These are phyloP conservation scores for Lumnitzera littorea DNA, from an alignment of 345 rosid species.

Conservation along the genomic window DNA sequence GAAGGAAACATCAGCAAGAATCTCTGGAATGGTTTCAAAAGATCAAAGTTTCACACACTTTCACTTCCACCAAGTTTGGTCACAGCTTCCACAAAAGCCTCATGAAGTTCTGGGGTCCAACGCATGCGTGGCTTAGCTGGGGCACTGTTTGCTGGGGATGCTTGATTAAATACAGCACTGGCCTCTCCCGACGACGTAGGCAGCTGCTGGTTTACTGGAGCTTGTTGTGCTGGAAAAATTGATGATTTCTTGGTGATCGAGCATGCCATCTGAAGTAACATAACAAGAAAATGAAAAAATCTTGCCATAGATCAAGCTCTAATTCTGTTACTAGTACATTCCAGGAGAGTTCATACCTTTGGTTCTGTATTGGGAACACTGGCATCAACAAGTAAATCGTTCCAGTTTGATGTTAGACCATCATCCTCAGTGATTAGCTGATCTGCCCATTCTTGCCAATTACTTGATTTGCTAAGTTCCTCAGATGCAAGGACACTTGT, in stretches of 20 bases:
- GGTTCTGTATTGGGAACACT: slow-evolving; percentile 39
- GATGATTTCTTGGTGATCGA: slow-evolving; percentile 38
- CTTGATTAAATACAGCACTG: slow-evolving; percentile 30
- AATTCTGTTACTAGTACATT: not conserved
- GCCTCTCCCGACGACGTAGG: slow-evolving; percentile 50
- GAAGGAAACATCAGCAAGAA: slow-evolving; percentile 7
- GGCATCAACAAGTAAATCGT: slow-evolving; percentile 51
- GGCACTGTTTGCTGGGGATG: slow-evolving; percentile 49
- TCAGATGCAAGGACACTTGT: slow-evolving; percentile 38
- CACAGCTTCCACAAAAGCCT: slow-evolving; percentile 88
- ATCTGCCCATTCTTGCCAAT: slow-evolving; percentile 87
- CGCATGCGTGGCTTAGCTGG: slow-evolving; percentile 82
- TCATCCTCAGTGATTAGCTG: slow-evolving; percentile 69
- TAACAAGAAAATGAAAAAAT: slow-evolving; percentile 15
- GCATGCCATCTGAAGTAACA: slow-evolving; percentile 43
- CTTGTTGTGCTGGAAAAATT: slow-evolving; percentile 29
- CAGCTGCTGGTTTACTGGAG: slow-evolving; percentile 35
- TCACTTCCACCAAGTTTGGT: slow-evolving; percentile 80
- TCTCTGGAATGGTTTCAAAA: not conserved
- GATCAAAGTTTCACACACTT: slow-evolving; percentile 29
- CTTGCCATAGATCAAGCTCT: no score
- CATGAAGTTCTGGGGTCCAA: slow-evolving; percentile 93
- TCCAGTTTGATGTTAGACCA: slow-evolving; percentile 45
- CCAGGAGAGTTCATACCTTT: slow-evolving; percentile 33
- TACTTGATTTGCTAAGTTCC: slow-evolving; percentile 41